Percentiles rank a stretch among this genome's conserved stretches.
These are phyloP conservation scores for Cordyceps fumosorosea DNA, from an alignment of 2,329 filamentous ascomycete species.

Conservation along the genomic window DNA sequence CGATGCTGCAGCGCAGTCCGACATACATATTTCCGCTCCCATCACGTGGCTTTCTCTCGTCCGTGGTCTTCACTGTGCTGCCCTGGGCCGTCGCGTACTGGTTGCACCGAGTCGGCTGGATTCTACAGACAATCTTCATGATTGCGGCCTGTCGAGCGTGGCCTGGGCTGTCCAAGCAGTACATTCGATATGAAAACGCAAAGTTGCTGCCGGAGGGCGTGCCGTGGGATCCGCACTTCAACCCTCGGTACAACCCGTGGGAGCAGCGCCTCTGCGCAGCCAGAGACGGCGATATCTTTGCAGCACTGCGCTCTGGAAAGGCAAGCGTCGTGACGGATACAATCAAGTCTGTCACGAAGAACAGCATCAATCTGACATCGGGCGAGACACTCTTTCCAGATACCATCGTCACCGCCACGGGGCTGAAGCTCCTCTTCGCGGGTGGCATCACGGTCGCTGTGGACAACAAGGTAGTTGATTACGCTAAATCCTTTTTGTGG, in stretches of 20 bases:
- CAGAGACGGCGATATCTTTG: constrained; percentile 40
- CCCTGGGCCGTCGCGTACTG: constrained; percentile 36
- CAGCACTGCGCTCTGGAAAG: constrained; percentile 31
- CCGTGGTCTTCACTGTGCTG: constrained; percentile 28
- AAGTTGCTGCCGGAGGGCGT: constrained; percentile 42
- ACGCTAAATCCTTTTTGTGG: constrained; percentile 47
- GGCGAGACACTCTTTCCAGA: constrained; percentile 46
- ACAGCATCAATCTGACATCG: constrained; percentile 36
- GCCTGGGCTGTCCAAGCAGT: constrained; percentile 36
- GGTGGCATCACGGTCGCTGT: constrained; percentile 34
- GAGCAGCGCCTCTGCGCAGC: constrained; percentile 62
- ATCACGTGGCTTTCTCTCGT: constrained; percentile 25
- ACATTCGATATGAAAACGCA: constrained; percentile 36
- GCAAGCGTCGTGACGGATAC: constrained; percentile 36
- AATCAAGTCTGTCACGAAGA: constrained; percentile 38
- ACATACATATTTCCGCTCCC: constrained; percentile 51
- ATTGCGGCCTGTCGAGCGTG: constrained; percentile 43
- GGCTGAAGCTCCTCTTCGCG: constrained; percentile 39
- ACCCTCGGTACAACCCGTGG: constrained; percentile 52
- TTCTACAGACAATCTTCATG: constrained; percentile 35
- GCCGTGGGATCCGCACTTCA: constrained; percentile 47
- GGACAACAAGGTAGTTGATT: constrained; percentile 40
- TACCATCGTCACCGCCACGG: constrained; percentile 59
- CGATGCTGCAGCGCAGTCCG: constrained; percentile 64
- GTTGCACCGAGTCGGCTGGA: constrained; percentile 33